These are phyloP conservation scores for Fraxinus albicans DNA, from an alignment of 305 asterid genomes.

Conservation along the genomic window DNA sequence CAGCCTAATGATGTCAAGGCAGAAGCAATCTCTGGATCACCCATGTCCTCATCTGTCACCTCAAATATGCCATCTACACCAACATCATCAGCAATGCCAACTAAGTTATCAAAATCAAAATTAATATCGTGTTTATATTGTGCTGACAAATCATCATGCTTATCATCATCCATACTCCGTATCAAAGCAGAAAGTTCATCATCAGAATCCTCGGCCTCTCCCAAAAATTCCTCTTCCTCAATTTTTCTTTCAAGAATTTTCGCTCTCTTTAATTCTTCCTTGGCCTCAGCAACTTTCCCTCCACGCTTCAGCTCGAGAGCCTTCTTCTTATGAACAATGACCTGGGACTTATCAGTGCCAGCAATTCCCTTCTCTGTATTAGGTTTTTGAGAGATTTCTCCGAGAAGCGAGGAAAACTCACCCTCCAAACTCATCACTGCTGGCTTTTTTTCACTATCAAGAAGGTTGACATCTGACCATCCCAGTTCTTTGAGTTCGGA, in stretches of 20 bases:
- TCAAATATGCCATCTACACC: slow-evolving; percentile 63
- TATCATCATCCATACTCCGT: slow-evolving; percentile 60
- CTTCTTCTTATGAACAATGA: slow-evolving; percentile 73
- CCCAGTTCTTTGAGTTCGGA: slow-evolving; percentile 88
- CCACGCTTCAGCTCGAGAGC: slow-evolving; percentile 90
- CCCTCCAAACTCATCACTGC: slow-evolving; percentile 67
- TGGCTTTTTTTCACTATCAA: slow-evolving; percentile 55
- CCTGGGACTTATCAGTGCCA: slow-evolving; percentile 64
- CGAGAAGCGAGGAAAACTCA: slow-evolving; percentile 73
- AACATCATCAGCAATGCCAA: slow-evolving; percentile 49
- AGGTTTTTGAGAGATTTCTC: slow-evolving; percentile 63
- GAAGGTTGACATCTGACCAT: slow-evolving; percentile 88
- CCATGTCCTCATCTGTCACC: slow-evolving; percentile 69
- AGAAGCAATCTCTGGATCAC: slow-evolving; percentile 78
- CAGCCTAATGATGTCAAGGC: slow-evolving; percentile 83
- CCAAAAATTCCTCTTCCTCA: slow-evolving; percentile 91
- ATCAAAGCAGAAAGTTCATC: slow-evolving; percentile 76
- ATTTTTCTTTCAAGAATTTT: slow-evolving; percentile 87
- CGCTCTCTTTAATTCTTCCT: slow-evolving; percentile 90
- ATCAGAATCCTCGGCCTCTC: slow-evolving; percentile 78
- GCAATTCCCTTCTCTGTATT: slow-evolving; percentile 40
- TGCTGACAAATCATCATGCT: slow-evolving; percentile 42
- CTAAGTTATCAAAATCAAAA: slow-evolving; percentile 46
- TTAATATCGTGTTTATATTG: slow-evolving; percentile 35
- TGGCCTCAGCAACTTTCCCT: slow-evolving; percentile 85